Percentiles rank a stretch among this genome's conserved stretches.
Conservation (phyloP, 148 eudicot species). For the Cornus suecica region DNA sequence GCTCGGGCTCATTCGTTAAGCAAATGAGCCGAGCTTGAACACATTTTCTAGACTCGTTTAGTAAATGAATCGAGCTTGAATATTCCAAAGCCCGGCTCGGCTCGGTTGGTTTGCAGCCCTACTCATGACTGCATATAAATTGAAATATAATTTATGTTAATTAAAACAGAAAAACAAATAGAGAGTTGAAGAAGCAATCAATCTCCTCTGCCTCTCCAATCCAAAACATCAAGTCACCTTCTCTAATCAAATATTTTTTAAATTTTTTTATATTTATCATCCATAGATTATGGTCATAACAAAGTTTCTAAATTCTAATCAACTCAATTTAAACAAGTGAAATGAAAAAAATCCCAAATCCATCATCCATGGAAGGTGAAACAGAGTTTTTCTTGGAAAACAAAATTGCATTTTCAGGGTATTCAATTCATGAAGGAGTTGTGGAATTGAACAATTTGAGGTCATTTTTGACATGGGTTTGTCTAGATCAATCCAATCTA, state of each 20-base stretch:
- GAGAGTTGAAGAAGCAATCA: background rate
- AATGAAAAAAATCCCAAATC: background rate
- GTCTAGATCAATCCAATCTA: constrained; percentile 62
- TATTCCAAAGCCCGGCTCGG: too few species aligned
- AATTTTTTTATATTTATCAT: background rate
- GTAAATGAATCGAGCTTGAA: too few species aligned
- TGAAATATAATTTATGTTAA: background rate
- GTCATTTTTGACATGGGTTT: constrained; percentile 52
- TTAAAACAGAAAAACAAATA: too few species aligned
- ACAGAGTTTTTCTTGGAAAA: constrained; percentile 12
- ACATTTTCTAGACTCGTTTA: too few species aligned
- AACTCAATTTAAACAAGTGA: background rate
- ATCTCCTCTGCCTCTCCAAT: background rate
- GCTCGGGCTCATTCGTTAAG: too few species aligned
- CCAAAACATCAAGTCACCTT: background rate
- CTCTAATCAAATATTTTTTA: background rate
- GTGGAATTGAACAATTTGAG: constrained; percentile 35
- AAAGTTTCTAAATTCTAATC: background rate
- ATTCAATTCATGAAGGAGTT: constrained; percentile 24
- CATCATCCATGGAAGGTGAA: constrained; percentile 20
- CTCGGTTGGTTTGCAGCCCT: too few species aligned
- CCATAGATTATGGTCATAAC: background rate
- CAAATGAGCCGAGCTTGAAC: too few species aligned
- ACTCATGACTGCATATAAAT: too few species aligned
- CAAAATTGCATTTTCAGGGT: constrained; percentile 15